These are phyloP conservation scores for Penicillium sp. DNA, from an alignment of 2,329 filamentous ascomycete species.

Conservation along the genomic window DNA sequence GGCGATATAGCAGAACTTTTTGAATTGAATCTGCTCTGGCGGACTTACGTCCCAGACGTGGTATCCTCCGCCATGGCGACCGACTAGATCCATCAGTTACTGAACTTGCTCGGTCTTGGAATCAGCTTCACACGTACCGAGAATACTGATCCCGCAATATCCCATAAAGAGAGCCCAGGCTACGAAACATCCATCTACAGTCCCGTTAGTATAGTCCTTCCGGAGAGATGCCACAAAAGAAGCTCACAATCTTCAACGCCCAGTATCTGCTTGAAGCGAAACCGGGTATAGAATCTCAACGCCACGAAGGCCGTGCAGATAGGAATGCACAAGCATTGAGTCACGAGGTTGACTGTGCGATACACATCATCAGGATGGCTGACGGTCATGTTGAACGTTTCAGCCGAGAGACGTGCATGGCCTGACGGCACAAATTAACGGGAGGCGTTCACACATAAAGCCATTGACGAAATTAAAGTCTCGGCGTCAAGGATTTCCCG, in stretches of 20 bases:
- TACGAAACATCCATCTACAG: constrained; percentile 16
- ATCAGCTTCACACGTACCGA: constrained; percentile 18
- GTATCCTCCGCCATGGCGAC: constrained; percentile 37
- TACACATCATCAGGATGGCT: constrained; percentile 27
- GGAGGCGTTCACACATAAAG: neutral
- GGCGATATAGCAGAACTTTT: constrained; percentile 37
- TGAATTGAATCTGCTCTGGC: constrained; percentile 23
- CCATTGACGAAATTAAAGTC: neutral
- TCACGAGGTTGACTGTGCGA: constrained; percentile 34
- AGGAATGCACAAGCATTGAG: constrained; percentile 37
- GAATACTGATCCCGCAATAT: constrained; percentile 33
- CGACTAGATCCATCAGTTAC: constrained; percentile 21
- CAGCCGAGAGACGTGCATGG: neutral
- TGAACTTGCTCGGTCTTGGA: neutral
- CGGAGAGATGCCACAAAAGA: no score
- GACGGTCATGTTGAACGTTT: constrained; percentile 18
- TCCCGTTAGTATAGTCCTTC: constrained; percentile 7
- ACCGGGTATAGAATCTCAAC: constrained; percentile 32
- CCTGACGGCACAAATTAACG: neutral
- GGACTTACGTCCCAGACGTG: constrained; percentile 27
- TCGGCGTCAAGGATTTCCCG: neutral
- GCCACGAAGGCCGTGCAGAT: constrained; percentile 33
- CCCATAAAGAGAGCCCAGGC: constrained; percentile 32
- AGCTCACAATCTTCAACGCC: constrained; percentile 37
- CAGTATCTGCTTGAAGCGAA: constrained; percentile 31